These are phyloP conservation scores for Cyclotella atomus DNA, from an alignment of 108 stramenopile genomes.

Conservation along the genomic window DNA sequence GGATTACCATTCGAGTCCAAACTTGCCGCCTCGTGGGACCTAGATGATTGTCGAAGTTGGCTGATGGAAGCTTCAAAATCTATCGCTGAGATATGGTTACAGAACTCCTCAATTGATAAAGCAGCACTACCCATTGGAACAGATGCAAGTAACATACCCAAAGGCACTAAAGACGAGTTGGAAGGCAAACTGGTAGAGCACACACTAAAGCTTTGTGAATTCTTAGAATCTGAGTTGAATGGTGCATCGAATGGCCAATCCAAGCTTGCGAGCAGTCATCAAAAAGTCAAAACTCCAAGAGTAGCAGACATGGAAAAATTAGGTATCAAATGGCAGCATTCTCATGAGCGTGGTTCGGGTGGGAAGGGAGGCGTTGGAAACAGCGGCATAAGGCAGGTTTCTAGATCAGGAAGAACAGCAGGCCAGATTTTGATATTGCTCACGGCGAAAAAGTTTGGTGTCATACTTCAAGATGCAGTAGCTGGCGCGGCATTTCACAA, in stretches of 20 bases:
- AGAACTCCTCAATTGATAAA: constrained; percentile 31
- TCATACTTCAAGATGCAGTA: constrained; percentile 61
- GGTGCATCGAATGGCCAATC: constrained; percentile 18
- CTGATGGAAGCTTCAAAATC: constrained; percentile 75
- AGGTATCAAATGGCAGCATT: constrained; percentile 90
- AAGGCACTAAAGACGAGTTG: constrained; percentile 73
- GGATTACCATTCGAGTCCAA: constrained; percentile 55
- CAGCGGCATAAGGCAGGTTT: constrained; percentile 47
- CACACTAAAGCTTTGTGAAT: constrained; percentile 72
- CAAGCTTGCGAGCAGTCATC: constrained; percentile 21
- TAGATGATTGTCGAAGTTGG: constrained; percentile 86
- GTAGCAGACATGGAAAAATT: constrained; percentile 79
- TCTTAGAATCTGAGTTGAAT: constrained; percentile 72
- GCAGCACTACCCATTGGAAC: constrained; percentile 31
- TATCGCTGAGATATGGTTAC: constrained; percentile 80
- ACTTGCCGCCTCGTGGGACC: constrained; percentile 74
- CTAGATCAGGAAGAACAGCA: constrained; percentile 56
- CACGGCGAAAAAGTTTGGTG: constrained; percentile 79
- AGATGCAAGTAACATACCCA: constrained; percentile 50
- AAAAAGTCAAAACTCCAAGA: constrained; percentile 70
- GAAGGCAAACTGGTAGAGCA: constrained; percentile 83
- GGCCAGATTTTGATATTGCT: constrained; percentile 84
- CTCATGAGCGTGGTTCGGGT: constrained; percentile 86
- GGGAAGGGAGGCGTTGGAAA: constrained; percentile 88
- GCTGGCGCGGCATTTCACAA: constrained; percentile 83